Evolutionary conservation across 2,329 filamentous ascomycete genomes (phyloP), one percentile per base, ranked within the genome.

Genomic region (Plectosphaerella sp.): DNA sequence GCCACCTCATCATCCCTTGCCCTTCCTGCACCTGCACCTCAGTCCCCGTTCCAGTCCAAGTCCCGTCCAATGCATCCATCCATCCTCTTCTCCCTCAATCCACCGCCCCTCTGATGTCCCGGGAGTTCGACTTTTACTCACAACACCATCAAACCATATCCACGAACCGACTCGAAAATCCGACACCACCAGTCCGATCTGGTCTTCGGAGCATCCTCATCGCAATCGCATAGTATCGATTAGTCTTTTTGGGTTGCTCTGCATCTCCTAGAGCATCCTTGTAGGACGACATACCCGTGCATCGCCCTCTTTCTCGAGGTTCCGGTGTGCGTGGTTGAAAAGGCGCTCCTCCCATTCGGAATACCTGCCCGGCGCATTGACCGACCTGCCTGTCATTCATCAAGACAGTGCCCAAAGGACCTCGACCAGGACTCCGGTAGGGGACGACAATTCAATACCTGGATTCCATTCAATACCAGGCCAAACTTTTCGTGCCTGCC

Each of bases 1-100:
- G 41, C 41, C 41, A 43, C 41, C 41, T 43, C 41, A 43, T 43
- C 41, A 43, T 50, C 39, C 50, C 45, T 50, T 41, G 48, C 39
- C 50, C 45, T 50, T 41, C 45, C 45, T 48, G 11, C 25, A 45
- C 46, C 50, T 55, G 47, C 35, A 51, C 48, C 50, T 53, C 50
- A 16, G 9, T 47, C n/a, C 45, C 45, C 28, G 45, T 43, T 43
- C 41, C 41, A 43, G n/a, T 43, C 18, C n/a, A 43, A 43, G 16
- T 43, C 41, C 41, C 16, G n/a, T 43, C 18, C n/a, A 43, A 43
- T 43, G 41, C 41, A 20, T 20, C 28, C 28, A 33, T 33, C 11
- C 28, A 33, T 33, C 28, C 18, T 43, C n/a, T 18, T 20, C 41
- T 43, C 41, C 18, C 37, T 39, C 16, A 15, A 39, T 18, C 37